Evolutionary conservation across 176 grass and related monocot species (phyloP), one percentile per base, ranked within the genome.

Genomic region (Thinopyrum elongatum): DNA sequence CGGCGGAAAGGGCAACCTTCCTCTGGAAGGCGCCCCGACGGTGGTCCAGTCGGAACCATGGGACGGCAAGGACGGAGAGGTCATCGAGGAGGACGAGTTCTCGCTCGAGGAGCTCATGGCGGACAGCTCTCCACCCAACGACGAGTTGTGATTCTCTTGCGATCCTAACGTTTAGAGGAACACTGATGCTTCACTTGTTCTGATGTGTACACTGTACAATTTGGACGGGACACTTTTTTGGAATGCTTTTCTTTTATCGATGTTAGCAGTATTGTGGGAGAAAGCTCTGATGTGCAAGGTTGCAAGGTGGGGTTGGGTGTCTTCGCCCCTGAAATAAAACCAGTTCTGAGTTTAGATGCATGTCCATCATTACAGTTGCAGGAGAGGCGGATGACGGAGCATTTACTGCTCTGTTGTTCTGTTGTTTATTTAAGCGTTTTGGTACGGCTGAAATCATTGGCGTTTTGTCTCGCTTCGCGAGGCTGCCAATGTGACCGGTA

Each of bases 1-100:
- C 0, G 94, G 97, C 34, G 97, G 97, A 10, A 99, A 91, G 80
- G 97, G 97, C 36, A 99, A 97, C 63, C 92, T 99, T 59, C 94
- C 97, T 74, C 58, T 99, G 19, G 89, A 84, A 0, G 92, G 74
- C 27, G 49, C 78, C 71, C 92, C 94, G 0, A 85, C 89, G 28
- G 58, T 97, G 7, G 80, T 94, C 69, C 15, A 88, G 88, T 85
- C 87, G 0, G 97, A 97, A 68, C 97, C 94, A 84, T 99, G 97
- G 97, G 97, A 99, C 41, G 97, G 97, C 67, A 97, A 99, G 53
- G 94, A 99, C 63, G 97, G 90, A 47, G 94, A 90, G 77, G 68
- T 97, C 62, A 84, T 99, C 22, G 94, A 97, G 82, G 97, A 99
- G 84, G 97, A 99, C 41, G 97, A 99, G 60, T 99, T 99, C 76